These are phyloP conservation scores for Peribolospora kevripleyi DNA, from an alignment of 768 basidiomycete species.

Conservation along the genomic window DNA sequence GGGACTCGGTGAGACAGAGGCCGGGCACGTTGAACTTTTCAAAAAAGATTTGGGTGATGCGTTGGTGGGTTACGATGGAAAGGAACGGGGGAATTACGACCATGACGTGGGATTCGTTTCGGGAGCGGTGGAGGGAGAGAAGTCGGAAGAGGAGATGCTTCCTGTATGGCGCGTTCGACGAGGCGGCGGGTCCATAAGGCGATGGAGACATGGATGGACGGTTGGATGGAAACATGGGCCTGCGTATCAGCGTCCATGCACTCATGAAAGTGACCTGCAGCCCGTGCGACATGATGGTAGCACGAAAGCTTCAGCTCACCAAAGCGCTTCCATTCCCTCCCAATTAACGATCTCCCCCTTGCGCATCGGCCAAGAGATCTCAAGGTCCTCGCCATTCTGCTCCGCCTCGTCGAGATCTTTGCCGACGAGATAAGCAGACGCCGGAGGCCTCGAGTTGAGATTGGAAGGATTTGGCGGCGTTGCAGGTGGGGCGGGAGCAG, in stretches of 20 bases:
- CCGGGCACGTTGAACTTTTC: constrained; percentile 78
- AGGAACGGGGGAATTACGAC: constrained; percentile 43
- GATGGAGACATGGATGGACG: no score
- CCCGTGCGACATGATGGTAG: neutral
- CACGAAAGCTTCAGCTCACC: constrained; percentile 30
- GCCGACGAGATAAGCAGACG: constrained; percentile 56
- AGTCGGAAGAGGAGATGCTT: constrained; percentile 56
- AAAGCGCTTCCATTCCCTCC: constrained; percentile 66
- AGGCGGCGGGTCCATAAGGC: no score
- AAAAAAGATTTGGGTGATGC: constrained; percentile 61
- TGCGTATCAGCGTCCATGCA: no score
- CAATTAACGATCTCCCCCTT: constrained; percentile 50
- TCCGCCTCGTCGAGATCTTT: constrained; percentile 55
- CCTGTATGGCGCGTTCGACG: constrained; percentile 25
- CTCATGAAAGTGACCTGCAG: no score
- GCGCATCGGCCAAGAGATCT: constrained; percentile 59
- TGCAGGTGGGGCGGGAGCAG: neutral
- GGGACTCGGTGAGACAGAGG: constrained; percentile 54
- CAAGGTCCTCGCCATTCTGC: constrained; percentile 43
- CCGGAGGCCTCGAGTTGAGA: constrained; percentile 1
- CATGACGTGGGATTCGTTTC: constrained; percentile 68
- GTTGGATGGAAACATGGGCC: no score
- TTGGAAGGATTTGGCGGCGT: neutral
- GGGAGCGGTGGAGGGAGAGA: constrained; percentile 50
- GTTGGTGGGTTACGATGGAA: constrained; percentile 42